These are phyloP conservation scores for Rhytidiadelphus loreus DNA, from an alignment of 225 moss, liverwort and hornwort species.

Conservation along the genomic window DNA sequence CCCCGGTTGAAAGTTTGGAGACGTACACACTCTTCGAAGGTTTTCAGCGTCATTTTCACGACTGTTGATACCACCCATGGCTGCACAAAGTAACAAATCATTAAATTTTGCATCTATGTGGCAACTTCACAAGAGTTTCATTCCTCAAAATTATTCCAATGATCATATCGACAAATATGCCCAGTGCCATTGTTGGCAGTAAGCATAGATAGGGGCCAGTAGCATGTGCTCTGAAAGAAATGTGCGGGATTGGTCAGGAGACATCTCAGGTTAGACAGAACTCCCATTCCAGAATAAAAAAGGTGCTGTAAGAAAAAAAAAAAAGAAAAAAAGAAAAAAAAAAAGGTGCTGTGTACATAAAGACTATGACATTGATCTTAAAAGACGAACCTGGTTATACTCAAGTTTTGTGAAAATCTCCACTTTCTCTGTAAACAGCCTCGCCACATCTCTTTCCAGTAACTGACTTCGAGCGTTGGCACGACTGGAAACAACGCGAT, in stretches of 20 bases:
- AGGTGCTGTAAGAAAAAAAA: too few species aligned
- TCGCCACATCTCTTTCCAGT: slow-evolving; percentile 95
- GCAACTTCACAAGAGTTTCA: background rate
- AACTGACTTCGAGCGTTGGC: slow-evolving; percentile 81
- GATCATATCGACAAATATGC: background rate
- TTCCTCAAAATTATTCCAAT: background rate
- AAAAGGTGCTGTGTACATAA: background rate
- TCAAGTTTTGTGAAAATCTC: slow-evolving; percentile 94
- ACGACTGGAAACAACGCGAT: slow-evolving; percentile 40
- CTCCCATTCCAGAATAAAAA: background rate
- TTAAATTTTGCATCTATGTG: background rate
- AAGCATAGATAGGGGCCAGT: background rate
- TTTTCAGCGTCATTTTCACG: slow-evolving; percentile 90
- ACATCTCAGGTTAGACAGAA: background rate
- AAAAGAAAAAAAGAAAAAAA: too few species aligned
- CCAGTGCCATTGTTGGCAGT: background rate
- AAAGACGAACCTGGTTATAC: slow-evolving; percentile 61
- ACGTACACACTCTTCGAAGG: slow-evolving; percentile 95
- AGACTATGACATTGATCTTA: background rate
- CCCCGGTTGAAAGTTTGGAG: slow-evolving; percentile 94
- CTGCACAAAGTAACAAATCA: slow-evolving; percentile 24
- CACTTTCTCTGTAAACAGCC: slow-evolving; percentile 88
- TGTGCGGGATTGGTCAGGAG: background rate
- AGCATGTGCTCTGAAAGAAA: background rate
- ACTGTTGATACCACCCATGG: slow-evolving; percentile 85